These are phyloP conservation scores for Metschnikowia henanensis DNA, from an alignment of 805 yeast genomes.

Conservation along the genomic window DNA sequence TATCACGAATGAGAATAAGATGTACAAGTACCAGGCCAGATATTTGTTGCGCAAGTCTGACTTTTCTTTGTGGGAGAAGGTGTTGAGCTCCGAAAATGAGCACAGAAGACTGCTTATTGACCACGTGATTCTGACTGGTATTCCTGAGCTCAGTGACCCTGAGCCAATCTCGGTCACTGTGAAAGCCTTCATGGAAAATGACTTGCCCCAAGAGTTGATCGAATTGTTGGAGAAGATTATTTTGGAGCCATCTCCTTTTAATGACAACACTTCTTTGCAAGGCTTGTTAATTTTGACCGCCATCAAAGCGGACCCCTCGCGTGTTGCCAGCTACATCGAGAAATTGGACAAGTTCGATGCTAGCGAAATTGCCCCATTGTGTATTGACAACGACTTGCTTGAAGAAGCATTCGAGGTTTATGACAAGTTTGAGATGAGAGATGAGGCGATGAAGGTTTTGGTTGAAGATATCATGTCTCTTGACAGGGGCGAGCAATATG, in stretches of 20 bases:
- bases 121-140: slow-evolving; percentile 93
- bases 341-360: slow-evolving; percentile 90
- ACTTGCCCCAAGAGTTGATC: slow-evolving; percentile 87
- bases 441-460: slow-evolving; percentile 84
- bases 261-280: slow-evolving; percentile 92
- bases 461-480: slow-evolving; percentile 92
- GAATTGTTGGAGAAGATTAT: slow-evolving; percentile 95
- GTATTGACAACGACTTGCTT: slow-evolving; percentile 81
- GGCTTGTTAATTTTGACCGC: slow-evolving; percentile 93
- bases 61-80: slow-evolving; percentile 75
- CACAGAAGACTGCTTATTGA: slow-evolving; percentile 93
- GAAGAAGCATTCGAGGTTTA: slow-evolving; percentile 96
- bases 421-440: slow-evolving; percentile 74
- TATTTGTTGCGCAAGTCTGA: slow-evolving; percentile 90
- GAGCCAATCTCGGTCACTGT: slow-evolving; percentile 93
- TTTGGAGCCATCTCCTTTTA: slow-evolving; percentile 95
- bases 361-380: slow-evolving; percentile 88
- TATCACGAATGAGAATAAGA: slow-evolving; percentile 94
- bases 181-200: slow-evolving; percentile 94
- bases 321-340: slow-evolving; percentile 81
- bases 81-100: slow-evolving; percentile 69
- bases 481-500: slow-evolving; percentile 92
- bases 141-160: slow-evolving; percentile 90
- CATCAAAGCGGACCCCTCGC: slow-evolving; percentile 88
- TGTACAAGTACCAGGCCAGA: slow-evolving; percentile 99